Base-by-base conservation (phyloP, 164 flowering plant species). In the grape (Vitis vinifera) region DNA sequence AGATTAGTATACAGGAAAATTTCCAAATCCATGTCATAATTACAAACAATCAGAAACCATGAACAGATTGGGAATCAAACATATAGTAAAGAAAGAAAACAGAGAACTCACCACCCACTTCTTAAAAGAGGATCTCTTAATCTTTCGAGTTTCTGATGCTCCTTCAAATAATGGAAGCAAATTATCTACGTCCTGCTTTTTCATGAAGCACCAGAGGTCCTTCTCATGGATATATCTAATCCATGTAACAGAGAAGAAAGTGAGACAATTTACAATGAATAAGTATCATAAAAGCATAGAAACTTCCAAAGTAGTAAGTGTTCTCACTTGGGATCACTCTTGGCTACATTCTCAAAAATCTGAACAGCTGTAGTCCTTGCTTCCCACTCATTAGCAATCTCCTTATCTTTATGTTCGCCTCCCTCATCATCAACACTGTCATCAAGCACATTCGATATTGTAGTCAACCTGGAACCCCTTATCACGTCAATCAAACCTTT, bases 311-410 rank as follows among this genome's bases (percentile, higher is more conserved):
- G 23, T 50, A 44, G 15, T 37, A 50, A 37, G 63, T 64, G 15
- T 68, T 12, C 94, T 86, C 73, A 94, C 97, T 87, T 89, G 84
- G 56, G 14, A 17, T 83, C 78, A 66, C 79, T 88, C 82, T 85
- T 83, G 29, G 97, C 99, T 1, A 94, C 97, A 76, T 91, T 94
- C 62, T 51, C 71, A 76, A 92, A 92, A 65, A 94, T 89, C 63
- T 55, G 68, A 58, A 75, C 68, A 65, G 97, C 97, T 59, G 90
- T 92, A 27, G 79, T 80, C 81, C 72, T 86, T 55, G 98, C 99
- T 72, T 92, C 96, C 84, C 76, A 76, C 75, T 94, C 98, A 67
- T 76, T 85, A 27, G 82, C 88, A 57, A 92, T 91, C 76, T 86
- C 83, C 70, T 72, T 68, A 56, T 83, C 85, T 58, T 74, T 78